phyloP scores from a whole-genome alignment of 1,284 basidiomycete species.

The Ustilago vetiveriae region DNA sequence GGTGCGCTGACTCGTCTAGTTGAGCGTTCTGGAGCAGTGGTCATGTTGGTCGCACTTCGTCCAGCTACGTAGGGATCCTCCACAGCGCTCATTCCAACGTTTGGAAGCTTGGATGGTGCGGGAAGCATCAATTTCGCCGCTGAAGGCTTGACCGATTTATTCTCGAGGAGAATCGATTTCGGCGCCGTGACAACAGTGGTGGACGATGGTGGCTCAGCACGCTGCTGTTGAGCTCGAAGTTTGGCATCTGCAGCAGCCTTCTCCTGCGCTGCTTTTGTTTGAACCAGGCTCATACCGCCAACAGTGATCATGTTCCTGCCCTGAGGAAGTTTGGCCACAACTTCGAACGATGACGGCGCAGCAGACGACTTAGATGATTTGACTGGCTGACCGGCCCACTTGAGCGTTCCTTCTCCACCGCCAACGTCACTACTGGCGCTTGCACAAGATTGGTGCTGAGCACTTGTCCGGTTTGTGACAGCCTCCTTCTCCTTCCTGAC shows the following conservation, averaged over 20 bases:
- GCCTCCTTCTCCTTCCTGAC: no score
- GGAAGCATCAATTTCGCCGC: conserved; percentile 16
- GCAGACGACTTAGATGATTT: not conserved
- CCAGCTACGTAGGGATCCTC: conserved; percentile 25
- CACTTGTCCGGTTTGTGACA: no score
- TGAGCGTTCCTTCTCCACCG: not conserved
- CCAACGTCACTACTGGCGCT: no score
- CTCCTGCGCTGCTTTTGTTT: conserved; percentile 16
- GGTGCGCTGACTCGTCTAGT: not conserved
- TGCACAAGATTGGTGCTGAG: not conserved
- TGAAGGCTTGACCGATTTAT: not conserved
- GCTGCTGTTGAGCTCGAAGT: not conserved
- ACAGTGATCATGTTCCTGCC: conserved; percentile 32
- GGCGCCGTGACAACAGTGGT: not conserved
- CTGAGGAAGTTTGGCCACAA: conserved; percentile 2
- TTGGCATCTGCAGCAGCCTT: conserved; percentile 6
- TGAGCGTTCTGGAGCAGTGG: not conserved
- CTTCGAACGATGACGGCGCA: not conserved
- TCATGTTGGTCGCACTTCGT: not conserved
- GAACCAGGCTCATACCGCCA: conserved; percentile 13
- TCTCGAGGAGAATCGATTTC: conserved; percentile 9
- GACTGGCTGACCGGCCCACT: conserved; percentile 1
- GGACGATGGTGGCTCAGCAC: not conserved
- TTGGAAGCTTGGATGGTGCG: conserved; percentile 13
- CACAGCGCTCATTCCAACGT: not conserved